Percentiles rank a stretch among this genome's conserved stretches.
These are phyloP conservation scores for Auricularia sp. DNA, from an alignment of 768 basidiomycete species.

Conservation along the genomic window DNA sequence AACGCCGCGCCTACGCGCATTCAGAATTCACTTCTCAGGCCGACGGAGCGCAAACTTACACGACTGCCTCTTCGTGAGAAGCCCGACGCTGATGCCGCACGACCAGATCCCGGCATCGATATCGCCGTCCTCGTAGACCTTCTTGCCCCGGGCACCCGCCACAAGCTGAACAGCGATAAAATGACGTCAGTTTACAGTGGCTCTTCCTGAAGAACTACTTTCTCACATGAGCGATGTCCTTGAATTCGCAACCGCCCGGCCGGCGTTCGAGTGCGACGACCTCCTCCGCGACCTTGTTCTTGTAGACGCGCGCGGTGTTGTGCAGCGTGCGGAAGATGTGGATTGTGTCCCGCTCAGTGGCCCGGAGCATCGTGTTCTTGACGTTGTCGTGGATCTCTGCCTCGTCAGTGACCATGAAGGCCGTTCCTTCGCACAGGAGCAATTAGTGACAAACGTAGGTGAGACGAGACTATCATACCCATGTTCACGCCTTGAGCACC, in stretches of 20 bases:
- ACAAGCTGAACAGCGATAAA: constrained; percentile 34
- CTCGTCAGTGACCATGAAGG: constrained; percentile 89
- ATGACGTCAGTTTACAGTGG: background rate
- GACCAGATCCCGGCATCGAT: constrained; percentile 82
- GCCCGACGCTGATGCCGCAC: constrained; percentile 51
- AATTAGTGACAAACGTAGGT: background rate
- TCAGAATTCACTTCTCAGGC: constrained; percentile 17
- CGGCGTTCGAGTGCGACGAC: constrained; percentile 76
- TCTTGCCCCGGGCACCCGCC: constrained; percentile 54
- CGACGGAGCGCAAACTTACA: background rate
- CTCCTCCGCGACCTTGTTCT: constrained; percentile 72
- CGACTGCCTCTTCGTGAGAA: constrained; percentile 18
- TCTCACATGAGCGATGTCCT: constrained; percentile 53
- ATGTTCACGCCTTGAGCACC: constrained; percentile 61
- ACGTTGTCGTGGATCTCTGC: constrained; percentile 79
- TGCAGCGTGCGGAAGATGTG: constrained; percentile 85
- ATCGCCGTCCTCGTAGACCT: constrained; percentile 78
- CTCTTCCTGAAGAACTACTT: no score
- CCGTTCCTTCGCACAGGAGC: constrained; percentile 38
- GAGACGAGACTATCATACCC: constrained; percentile 27
- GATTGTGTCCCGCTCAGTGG: constrained; percentile 72
- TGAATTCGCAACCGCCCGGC: constrained; percentile 80
- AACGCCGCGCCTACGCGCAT: constrained; percentile 6
- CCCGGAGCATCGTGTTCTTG: constrained; percentile 79
- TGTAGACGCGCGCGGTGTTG: constrained; percentile 79